Conservation (phyloP, 2,329 filamentous ascomycete genomes). For the Drechslera avenae region DNA sequence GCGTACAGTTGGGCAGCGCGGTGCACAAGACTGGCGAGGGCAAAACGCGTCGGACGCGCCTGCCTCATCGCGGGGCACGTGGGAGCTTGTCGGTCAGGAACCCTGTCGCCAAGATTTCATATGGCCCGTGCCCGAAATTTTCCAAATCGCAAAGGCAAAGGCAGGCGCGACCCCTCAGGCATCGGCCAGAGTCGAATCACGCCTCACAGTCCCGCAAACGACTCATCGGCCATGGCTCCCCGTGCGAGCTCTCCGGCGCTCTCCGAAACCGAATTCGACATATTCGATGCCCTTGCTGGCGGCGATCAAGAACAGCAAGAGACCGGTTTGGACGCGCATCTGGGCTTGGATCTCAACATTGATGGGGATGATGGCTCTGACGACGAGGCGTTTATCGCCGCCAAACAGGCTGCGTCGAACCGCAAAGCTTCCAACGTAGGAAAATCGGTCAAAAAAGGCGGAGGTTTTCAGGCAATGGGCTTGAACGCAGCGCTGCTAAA, state of each 20-base stretch:
- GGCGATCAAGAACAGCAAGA: slow-evolving; percentile 56
- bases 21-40: slow-evolving; percentile 16
- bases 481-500: slow-evolving; percentile 83
- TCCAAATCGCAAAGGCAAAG: slow-evolving; percentile 9
- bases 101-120: slow-evolving; percentile 35
- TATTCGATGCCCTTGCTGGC: slow-evolving; percentile 76
- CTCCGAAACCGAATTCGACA: slow-evolving; percentile 92
- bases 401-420: slow-evolving; percentile 84
- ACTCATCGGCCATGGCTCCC: slow-evolving; percentile 64
- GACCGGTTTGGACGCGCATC: slow-evolving; percentile 42
- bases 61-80: slow-evolving; percentile 29
- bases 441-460: slow-evolving; percentile 88
- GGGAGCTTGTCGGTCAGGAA: slow-evolving; percentile 7
- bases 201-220: slow-evolving; percentile 1
- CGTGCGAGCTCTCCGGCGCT: slow-evolving; percentile 78
- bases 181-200: slow-evolving; percentile 16
- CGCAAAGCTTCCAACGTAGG: slow-evolving; percentile 81
- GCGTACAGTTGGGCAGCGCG: slow-evolving; percentile 15
- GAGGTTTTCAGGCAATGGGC: slow-evolving; percentile 95
- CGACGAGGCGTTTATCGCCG: slow-evolving; percentile 90
- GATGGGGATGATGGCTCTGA: slow-evolving; percentile 63
- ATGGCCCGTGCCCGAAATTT: slow-evolving; percentile 33
- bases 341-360: slow-evolving; percentile 44
- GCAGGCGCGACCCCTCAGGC: slow-evolving; percentile 5
- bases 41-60: slow-evolving; percentile 41